Evolutionary conservation across 2,329 filamentous ascomycete species (phyloP).

Genomic region (Setomelanomma holmii): DNA sequence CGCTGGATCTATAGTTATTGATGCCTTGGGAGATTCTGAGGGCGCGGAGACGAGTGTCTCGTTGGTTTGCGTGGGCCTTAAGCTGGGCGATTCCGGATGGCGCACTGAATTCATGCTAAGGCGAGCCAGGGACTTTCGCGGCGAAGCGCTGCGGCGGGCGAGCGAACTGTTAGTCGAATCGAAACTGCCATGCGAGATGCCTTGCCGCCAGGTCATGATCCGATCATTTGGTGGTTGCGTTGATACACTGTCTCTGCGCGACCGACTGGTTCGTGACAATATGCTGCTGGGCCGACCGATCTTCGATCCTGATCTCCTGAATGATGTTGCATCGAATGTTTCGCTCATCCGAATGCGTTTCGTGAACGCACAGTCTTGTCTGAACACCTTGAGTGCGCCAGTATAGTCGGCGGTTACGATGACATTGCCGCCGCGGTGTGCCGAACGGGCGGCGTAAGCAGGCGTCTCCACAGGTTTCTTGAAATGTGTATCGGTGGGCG

Average conservation of each 20-base stretch:
- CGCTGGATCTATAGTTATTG: conserved; percentile 22
- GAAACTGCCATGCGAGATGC: conserved; percentile 62
- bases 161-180: conserved; percentile 45
- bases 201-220: conserved; percentile 88
- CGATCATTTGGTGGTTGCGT: conserved; percentile 70
- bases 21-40: conserved; percentile 28
- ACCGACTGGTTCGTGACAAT: conserved; percentile 60
- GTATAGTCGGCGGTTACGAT: conserved; percentile 89
- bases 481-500: conserved; percentile 44
- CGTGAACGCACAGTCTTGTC: conserved; percentile 86
- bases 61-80: conserved; percentile 16
- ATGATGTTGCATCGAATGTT: conserved; percentile 81
- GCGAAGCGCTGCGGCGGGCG: conserved; percentile 54
- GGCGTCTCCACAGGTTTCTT: conserved; percentile 69
- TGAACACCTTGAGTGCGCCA: conserved; percentile 90
- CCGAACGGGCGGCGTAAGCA: conserved; percentile 76
- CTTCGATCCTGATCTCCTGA: conserved; percentile 67
- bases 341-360: conserved; percentile 69
- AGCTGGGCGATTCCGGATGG: conserved; percentile 25
- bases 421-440: conserved; percentile 84
- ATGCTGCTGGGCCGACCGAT: conserved; percentile 61
- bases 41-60: conserved; percentile 23
- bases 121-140: conserved; percentile 52
- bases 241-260: conserved; percentile 54
- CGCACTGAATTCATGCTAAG: conserved; percentile 24